Conservation (phyloP, 2,329 filamentous ascomycete genomes). For the Mycocentrospora acerina region DNA sequence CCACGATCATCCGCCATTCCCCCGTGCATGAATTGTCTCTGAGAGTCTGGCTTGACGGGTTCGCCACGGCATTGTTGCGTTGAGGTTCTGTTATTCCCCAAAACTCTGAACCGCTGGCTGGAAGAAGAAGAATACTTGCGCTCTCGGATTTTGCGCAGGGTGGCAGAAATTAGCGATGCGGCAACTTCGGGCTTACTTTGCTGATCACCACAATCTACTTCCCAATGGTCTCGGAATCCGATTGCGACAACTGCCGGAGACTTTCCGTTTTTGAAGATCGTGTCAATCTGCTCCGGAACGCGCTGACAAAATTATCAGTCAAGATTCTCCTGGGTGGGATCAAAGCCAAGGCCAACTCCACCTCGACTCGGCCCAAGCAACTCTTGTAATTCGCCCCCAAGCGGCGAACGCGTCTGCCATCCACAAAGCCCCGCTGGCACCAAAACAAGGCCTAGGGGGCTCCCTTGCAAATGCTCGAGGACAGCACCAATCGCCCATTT, state of each 20-base stretch:
- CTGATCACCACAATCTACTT: constrained; percentile 10
- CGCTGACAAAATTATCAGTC: constrained; percentile 32
- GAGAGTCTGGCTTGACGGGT: too few relatives aligned
- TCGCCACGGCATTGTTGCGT: too few relatives aligned
- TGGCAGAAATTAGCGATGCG: constrained; percentile 19
- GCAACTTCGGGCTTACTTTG: constrained; percentile 15
- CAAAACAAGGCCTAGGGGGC: constrained; percentile 38
- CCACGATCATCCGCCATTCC: background rate
- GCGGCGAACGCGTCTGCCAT: constrained; percentile 22
- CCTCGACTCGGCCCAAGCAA: constrained; percentile 30
- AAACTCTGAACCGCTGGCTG: constrained; percentile 1
- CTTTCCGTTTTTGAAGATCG: constrained; percentile 7
- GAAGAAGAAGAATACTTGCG: constrained; percentile 3
- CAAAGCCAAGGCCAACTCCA: constrained; percentile 30
- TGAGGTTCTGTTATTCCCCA: too few relatives aligned
- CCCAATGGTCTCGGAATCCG: background rate
- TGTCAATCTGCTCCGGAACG: constrained; percentile 6
- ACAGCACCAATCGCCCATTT: constrained; percentile 39
- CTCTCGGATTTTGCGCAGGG: constrained; percentile 10
- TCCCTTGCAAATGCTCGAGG: constrained; percentile 31
- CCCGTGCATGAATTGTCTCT: background rate
- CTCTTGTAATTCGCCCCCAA: constrained; percentile 33
- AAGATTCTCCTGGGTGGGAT: constrained; percentile 34
- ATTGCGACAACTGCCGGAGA: too few relatives aligned
- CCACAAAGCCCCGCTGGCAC: constrained; percentile 41